Evolutionary conservation across 192 early-diverging fungal species (phyloP).

Genomic region (Tieghemiomyces parasiticus): DNA sequence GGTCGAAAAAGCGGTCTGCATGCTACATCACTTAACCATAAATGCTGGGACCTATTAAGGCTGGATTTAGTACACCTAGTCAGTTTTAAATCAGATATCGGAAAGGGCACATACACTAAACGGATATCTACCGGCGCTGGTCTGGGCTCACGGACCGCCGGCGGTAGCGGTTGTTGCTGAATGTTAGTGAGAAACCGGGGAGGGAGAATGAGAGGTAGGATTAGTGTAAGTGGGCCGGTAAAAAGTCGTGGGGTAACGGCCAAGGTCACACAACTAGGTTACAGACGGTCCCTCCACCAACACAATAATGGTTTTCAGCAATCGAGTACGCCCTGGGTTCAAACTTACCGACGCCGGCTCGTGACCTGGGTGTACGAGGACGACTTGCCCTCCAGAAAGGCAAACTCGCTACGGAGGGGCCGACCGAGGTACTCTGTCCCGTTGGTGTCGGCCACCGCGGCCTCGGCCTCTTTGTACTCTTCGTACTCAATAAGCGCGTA

Average conservation of each 20-base stretch:
- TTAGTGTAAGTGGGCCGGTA: not conserved
- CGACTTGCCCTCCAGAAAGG: slow-evolving; percentile 48
- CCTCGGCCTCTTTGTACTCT: slow-evolving; percentile 57
- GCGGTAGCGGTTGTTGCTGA: not conserved
- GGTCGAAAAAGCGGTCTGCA: not conserved
- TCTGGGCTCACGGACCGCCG: not conserved
- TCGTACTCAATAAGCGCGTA: slow-evolving; percentile 88
- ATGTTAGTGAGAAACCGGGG: not conserved
- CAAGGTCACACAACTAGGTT: not conserved
- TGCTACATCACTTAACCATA: not conserved
- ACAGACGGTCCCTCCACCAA: not conserved
- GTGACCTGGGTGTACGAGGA: slow-evolving; percentile 4
- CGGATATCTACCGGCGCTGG: not conserved
- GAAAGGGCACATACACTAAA: not conserved
- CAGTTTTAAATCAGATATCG: not conserved
- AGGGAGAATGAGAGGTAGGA: not conserved
- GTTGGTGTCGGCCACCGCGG: slow-evolving; percentile 58
- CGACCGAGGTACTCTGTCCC: slow-evolving; percentile 59
- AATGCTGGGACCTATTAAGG: not conserved
- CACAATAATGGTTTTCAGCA: not conserved
- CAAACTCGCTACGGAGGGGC: slow-evolving; percentile 66
- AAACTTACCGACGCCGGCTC: not conserved
- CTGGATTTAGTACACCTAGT: not conserved
- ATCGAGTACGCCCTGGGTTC: not conserved
- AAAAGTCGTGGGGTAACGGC: not conserved